phyloP scores from a whole-genome alignment of 306 rosid genomes.

The Glycine soja region DNA sequence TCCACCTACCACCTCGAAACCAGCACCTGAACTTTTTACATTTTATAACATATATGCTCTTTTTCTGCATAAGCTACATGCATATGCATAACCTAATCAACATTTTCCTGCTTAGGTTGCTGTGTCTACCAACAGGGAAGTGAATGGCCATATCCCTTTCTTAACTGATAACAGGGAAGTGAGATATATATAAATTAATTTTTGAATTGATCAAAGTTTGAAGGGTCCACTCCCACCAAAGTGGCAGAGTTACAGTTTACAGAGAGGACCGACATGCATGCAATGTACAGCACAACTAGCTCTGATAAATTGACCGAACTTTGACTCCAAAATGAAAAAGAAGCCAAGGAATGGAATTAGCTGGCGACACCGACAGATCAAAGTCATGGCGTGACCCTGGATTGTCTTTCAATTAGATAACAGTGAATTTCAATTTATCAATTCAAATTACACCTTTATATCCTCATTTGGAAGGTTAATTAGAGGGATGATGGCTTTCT shows the following conservation, averaged over 20 bases:
- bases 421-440: background rate
- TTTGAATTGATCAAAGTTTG: background rate
- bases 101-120: too few relatives aligned
- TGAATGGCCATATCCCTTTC: too few relatives aligned
- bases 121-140: too few relatives aligned
- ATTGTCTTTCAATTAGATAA: conserved; percentile 16
- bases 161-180: too few relatives aligned
- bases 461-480: too few relatives aligned
- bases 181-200: conserved; percentile 28
- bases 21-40: too few relatives aligned
- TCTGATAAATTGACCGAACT: conserved; percentile 60
- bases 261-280: conserved; percentile 55
- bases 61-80: too few relatives aligned
- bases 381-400: conserved; percentile 63
- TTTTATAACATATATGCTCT: too few relatives aligned
- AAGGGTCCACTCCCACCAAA: conserved; percentile 42
- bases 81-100: too few relatives aligned
- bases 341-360: conserved; percentile 53
- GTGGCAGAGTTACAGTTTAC: conserved; percentile 50
- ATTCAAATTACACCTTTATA: background rate
- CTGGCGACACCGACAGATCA: conserved; percentile 76
- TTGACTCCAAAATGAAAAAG: conserved; percentile 62
- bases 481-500: too few relatives aligned
- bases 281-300: conserved; percentile 8
- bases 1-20: too few relatives aligned